These are phyloP conservation scores for Verticillium dahliae DNA, from an alignment of 2,329 filamentous ascomycete genomes.

Conservation along the genomic window DNA sequence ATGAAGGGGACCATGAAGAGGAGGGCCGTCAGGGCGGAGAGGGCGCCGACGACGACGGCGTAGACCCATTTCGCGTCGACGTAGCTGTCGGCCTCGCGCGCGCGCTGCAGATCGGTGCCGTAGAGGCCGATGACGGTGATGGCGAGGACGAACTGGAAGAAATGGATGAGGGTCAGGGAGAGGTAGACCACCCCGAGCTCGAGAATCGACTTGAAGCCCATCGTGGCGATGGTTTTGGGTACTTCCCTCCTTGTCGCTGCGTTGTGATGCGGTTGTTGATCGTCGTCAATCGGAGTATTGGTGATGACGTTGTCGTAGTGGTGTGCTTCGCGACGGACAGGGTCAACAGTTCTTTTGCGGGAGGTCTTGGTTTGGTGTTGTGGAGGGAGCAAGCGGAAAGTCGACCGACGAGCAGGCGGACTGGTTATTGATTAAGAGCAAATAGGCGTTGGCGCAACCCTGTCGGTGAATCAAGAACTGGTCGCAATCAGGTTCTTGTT, in stretches of 20 bases:
- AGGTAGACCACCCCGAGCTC: slow-evolving; percentile 41
- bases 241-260: background rate
- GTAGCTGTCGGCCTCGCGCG: slow-evolving; percentile 40
- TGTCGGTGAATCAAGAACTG: background rate
- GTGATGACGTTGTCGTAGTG: background rate
- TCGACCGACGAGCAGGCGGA: background rate
- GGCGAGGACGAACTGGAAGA: slow-evolving; percentile 70
- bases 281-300: background rate
- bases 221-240: slow-evolving; percentile 16
- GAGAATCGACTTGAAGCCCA: slow-evolving; percentile 43
- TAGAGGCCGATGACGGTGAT: slow-evolving; percentile 76
- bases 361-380: background rate
- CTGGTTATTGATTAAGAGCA: background rate
- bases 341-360: background rate
- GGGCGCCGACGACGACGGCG: slow-evolving; percentile 61
- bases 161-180: slow-evolving; percentile 57
- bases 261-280: background rate
- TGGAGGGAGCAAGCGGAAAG: background rate
- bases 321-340: background rate
- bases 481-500: background rate
- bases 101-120: slow-evolving; percentile 57
- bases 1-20: slow-evolving; percentile 61
- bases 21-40: slow-evolving; percentile 58
- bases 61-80: slow-evolving; percentile 61
- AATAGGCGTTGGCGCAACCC: background rate